These are phyloP conservation scores for Margaritispora aquatica DNA, from an alignment of 495 filamentous ascomycete species.

Conservation along the genomic window DNA sequence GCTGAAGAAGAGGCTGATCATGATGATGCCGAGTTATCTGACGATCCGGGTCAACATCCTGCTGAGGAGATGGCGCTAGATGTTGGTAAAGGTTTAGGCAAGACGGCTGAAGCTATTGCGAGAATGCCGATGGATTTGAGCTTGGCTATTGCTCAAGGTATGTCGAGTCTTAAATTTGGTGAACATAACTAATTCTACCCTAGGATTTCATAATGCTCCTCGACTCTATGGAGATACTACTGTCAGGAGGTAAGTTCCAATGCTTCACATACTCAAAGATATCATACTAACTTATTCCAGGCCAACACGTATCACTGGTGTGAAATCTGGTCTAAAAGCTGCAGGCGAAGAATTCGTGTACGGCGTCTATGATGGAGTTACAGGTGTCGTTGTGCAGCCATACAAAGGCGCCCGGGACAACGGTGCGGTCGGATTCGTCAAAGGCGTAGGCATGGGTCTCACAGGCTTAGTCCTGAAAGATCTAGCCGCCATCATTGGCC, in stretches of 20 bases:
- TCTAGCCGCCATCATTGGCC: slow-evolving; percentile 55
- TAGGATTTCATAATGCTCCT: slow-evolving; percentile 76
- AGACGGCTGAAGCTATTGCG: slow-evolving; percentile 41
- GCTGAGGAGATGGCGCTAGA: slow-evolving; percentile 35
- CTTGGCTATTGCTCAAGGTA: slow-evolving; percentile 58
- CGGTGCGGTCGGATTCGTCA: slow-evolving; percentile 53
- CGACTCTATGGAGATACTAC: slow-evolving; percentile 63
- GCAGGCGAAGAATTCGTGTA: slow-evolving; percentile 61
- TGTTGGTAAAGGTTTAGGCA: slow-evolving; percentile 38
- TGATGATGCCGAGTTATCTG: slow-evolving; percentile 9
- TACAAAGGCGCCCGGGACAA: slow-evolving; percentile 52
- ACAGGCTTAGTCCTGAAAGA: slow-evolving; percentile 70
- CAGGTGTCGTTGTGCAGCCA: slow-evolving; percentile 62
- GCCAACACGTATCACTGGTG: slow-evolving; percentile 57
- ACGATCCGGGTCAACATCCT: slow-evolving; percentile 21
- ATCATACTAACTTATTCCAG: slow-evolving; percentile 16
- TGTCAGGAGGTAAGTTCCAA: slow-evolving; percentile 18
- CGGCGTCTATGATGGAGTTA: slow-evolving; percentile 69
- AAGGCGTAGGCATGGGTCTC: slow-evolving; percentile 68
- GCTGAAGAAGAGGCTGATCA: slow-evolving; percentile 1
- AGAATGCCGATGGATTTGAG: slow-evolving; percentile 54
- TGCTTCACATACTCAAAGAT: neutral
- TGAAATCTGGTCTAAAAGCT: slow-evolving; percentile 59
- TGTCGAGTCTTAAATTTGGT: neutral
- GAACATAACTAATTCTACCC: neutral